Evolutionary conservation across 768 basidiomycete genomes (phyloP), one percentile per base, ranked within the genome.

Genomic region (Suillus lakei): DNA sequence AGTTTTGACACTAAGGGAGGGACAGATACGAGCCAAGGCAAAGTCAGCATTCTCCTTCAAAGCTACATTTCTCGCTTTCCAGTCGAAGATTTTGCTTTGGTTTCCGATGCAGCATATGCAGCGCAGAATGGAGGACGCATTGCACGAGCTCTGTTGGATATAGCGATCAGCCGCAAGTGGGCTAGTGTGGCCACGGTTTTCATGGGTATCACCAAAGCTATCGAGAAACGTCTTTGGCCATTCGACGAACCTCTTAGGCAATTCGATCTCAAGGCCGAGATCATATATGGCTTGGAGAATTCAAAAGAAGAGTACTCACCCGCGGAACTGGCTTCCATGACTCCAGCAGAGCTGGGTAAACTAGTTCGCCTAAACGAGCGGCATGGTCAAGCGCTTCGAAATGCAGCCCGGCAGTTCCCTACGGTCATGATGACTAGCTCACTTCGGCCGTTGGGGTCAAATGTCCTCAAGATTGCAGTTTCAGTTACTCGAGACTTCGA

Each of bases 81-180:
- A n/a, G 81, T 98, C 16, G 92, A 98, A 66, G 98, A 99, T 77
- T 99, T 98, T 71, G 98, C 98, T 10, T 81, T 99, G 65, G 91
- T 99, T 8, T 99, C 98, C 1, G 98, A 99, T 73, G 91, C 88
- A 73, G 94, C 91, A 2, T 99, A 97, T 73, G 94, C 89, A 48
- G 93, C 96, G 28, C 96, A 98, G 74, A 99, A 99, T 71, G 93
- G 91, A 18, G 96, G 92, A 21, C 92, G 98, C 66, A 99, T 99
- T 68, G 84, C 94, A 62, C 89, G 98, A n/a, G 94, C 96, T 50
- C 82, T 99, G 1, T 85, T 98, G 18, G 98, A 99, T 74, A 97
- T 99, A 36, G 95, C 93, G 0, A 86, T 99, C 71, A 95, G 94
- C 75, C 87, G 86, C 67, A 95, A 96, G 76, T 98, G 93, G 93